Evolutionary conservation across 2,329 filamentous ascomycete species (phyloP).

Genomic region (Chrysoporthe deuterocubensis): DNA sequence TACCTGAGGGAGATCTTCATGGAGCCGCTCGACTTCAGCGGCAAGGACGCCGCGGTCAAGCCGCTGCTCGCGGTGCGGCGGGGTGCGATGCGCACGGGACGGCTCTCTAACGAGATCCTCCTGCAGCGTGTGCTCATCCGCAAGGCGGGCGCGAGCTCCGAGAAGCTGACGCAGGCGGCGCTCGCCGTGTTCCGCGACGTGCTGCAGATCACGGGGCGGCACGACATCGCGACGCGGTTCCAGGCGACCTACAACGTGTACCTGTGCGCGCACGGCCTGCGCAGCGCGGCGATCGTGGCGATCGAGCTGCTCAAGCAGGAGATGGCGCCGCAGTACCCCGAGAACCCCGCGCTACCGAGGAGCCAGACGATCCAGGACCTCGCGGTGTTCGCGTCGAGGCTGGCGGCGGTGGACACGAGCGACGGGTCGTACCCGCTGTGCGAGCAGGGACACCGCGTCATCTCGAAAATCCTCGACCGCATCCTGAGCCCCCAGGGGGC

Average conservation of each 20-base stretch:
- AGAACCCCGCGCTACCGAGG: slow-evolving; percentile 39
- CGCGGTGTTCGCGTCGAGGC: slow-evolving; percentile 40
- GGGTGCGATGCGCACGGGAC: slow-evolving; percentile 35
- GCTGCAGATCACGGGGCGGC: slow-evolving; percentile 37
- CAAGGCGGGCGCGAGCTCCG: slow-evolving; percentile 39
- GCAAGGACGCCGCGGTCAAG: slow-evolving; percentile 27
- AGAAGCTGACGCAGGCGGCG: slow-evolving; percentile 38
- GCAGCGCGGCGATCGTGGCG: slow-evolving; percentile 41
- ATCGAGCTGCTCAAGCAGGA: slow-evolving; percentile 43
- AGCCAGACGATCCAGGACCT: slow-evolving; percentile 44
- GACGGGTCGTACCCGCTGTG: slow-evolving; percentile 39
- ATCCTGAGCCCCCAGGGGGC: slow-evolving; percentile 36
- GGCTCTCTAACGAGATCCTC: slow-evolving; percentile 26
- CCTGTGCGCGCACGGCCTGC: slow-evolving; percentile 39
- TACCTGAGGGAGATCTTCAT: slow-evolving; percentile 31
- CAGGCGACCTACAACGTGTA: slow-evolving; percentile 37
- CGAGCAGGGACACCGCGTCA: slow-evolving; percentile 41
- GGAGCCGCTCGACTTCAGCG: slow-evolving; percentile 31
- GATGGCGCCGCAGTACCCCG: slow-evolving; percentile 35
- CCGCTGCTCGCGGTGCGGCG: slow-evolving; percentile 19
- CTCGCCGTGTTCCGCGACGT: slow-evolving; percentile 39
- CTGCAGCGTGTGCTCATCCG: slow-evolving; percentile 37
- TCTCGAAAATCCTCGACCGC: slow-evolving; percentile 41
- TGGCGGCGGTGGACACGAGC: slow-evolving; percentile 38
- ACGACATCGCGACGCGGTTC: slow-evolving; percentile 41